Percentiles rank a stretch among this genome's conserved stretches.
Evolutionary conservation across 148 eudicot species (phyloP).

Genomic region (Fagopyrum tataricum): DNA sequence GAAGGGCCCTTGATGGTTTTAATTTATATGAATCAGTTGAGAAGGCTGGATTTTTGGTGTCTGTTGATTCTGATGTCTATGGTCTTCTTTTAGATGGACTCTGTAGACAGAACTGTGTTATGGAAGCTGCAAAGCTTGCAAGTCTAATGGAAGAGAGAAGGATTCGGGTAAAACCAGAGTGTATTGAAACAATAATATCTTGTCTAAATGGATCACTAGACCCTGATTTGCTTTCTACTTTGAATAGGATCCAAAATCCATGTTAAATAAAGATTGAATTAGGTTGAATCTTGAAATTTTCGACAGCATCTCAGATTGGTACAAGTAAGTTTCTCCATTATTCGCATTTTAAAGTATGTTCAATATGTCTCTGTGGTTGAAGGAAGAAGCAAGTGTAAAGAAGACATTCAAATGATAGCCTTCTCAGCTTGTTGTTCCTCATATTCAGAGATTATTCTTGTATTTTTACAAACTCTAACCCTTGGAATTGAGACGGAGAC

Average conservation of each 20-base stretch:
- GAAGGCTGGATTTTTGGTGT: slow-evolving; percentile 30
- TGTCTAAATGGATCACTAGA: neutral
- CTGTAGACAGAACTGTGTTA: slow-evolving; percentile 29
- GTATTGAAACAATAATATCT: slow-evolving; percentile 13
- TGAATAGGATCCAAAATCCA: slow-evolving; percentile 5
- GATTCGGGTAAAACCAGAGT: slow-evolving; percentile 30
- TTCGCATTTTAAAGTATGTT: too few relatives aligned
- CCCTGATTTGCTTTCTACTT: slow-evolving; percentile 7
- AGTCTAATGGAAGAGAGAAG: slow-evolving; percentile 37
- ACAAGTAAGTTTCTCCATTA: neutral
- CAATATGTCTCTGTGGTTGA: neutral
- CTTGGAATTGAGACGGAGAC: too few relatives aligned
- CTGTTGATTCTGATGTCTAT: slow-evolving; percentile 57
- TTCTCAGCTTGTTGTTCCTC: neutral
- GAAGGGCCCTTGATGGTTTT: slow-evolving; percentile 57
- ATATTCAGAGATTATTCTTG: neutral
- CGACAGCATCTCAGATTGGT: neutral
- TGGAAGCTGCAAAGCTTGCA: slow-evolving; percentile 44
- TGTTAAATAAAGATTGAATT: neutral
- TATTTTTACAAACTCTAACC: too few relatives aligned
- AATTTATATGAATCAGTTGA: slow-evolving; percentile 36
- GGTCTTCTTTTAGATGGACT: slow-evolving; percentile 56
- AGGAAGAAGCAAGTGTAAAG: neutral
- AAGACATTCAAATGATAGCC: neutral
- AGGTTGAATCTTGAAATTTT: neutral